Base-by-base conservation (phyloP, 352 stramenopile genomes). In the Blastocystis sp. region DNA sequence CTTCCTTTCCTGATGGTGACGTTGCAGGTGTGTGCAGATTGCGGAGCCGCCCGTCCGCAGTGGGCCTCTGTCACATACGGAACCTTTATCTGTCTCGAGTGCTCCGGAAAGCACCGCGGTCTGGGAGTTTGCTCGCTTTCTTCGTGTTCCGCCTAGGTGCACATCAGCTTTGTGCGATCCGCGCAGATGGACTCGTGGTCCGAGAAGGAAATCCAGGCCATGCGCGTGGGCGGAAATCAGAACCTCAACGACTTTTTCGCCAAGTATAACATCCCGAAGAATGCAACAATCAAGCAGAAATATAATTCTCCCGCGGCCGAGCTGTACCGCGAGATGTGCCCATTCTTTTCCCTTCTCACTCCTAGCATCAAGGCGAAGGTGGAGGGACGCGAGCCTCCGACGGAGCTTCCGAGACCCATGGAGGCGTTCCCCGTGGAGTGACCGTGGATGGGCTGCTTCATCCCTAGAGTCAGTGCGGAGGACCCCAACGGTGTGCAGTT, bases 1-100 rank as follows among this genome's bases (percentile, higher is more conserved):
- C 48, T 23, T n/a, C 14, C 38, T 61, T 48, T 59, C 19, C 21
- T 87, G 61, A 21, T 34, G 19, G 0, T 76, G 7, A 48, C 21
- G 61, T n/a, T 66, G 10, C 56, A 84, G 74, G 74, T 84, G 21
- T 84, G 88, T 69, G 87, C 61, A 53, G 88, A 90, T 86, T 90
- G 88, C 43, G 80, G 78, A 45, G 52, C 65, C 45, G 69, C 79
- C 19, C 40, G 88, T 69, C 88, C 88, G 1, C 79, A 87, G 23
- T 90, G 88, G 88, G 88, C 88, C 3, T 90, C 88, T 77, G 81
- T 90, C 48, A 53, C 88, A n/a, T 90, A 89, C 66, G 88, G 88
- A 34, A 80, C 86, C 1, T 90, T 90, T 89, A 90, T 90, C 48
- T 90, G 88, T 66, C 59, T 90, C 2, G 81, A 89, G 45, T 90